Percentiles rank a stretch among this genome's conserved stretches.
Conservation (phyloP, 140 eudicot species). For the Cichorium intybus region DNA sequence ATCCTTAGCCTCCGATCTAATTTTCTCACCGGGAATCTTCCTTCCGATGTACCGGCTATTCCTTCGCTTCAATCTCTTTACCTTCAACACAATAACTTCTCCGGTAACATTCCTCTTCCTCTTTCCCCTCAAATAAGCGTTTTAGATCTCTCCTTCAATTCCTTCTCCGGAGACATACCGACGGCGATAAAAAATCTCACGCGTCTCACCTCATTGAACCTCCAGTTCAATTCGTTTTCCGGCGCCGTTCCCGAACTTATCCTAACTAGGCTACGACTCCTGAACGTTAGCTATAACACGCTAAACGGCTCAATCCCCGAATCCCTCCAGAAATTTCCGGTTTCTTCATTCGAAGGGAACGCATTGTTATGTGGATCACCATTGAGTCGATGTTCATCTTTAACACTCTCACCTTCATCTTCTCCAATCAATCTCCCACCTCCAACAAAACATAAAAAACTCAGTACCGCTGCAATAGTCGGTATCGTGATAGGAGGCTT, state of each 20-base stretch:
- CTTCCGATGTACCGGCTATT: constrained; percentile 67
- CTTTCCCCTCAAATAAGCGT: constrained; percentile 47
- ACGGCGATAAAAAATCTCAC: constrained; percentile 31
- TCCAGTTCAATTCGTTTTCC: constrained; percentile 55
- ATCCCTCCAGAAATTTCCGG: constrained; percentile 63
- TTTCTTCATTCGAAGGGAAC: constrained; percentile 72
- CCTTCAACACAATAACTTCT: constrained; percentile 78
- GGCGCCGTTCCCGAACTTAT: constrained; percentile 59
- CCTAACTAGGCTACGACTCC: constrained; percentile 44
- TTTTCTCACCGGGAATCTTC: constrained; percentile 64
- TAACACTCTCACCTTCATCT: constrained; percentile 33
- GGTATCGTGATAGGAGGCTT: constrained; percentile 56
- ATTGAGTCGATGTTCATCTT: constrained; percentile 40
- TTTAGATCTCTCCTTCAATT: constrained; percentile 73
- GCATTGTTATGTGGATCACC: constrained; percentile 73
- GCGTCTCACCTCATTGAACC: constrained; percentile 48
- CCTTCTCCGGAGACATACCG: constrained; percentile 54
- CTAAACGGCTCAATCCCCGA: constrained; percentile 64
- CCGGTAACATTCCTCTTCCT: constrained; percentile 50
- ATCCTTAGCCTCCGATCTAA: constrained; percentile 79
- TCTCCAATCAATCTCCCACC: constrained; percentile 23
- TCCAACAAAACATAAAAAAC: constrained; percentile 32
- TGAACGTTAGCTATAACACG: constrained; percentile 65
- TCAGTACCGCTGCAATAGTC: constrained; percentile 42
- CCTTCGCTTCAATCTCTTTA: constrained; percentile 71